phyloP scores from a whole-genome alignment of 2,329 filamentous ascomycete species.

The Cladosporium phlei region DNA sequence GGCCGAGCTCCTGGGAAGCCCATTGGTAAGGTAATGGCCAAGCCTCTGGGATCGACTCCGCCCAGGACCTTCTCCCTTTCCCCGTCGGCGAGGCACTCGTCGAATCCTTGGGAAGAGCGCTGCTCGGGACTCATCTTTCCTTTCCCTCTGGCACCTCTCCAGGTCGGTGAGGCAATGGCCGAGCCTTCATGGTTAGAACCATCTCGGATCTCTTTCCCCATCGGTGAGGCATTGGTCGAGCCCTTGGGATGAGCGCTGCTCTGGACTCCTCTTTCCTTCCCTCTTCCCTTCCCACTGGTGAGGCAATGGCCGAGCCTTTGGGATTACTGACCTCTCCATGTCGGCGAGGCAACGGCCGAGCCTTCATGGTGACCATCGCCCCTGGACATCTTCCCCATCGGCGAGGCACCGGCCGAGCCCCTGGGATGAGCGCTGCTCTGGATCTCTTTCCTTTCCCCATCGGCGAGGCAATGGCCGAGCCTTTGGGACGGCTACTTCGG shows the following conservation, averaged over 20 bases:
- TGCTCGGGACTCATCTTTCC: neutral
- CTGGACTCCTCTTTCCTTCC: neutral
- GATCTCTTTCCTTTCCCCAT: neutral
- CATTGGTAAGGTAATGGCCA: neutral
- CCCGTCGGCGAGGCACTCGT: neutral
- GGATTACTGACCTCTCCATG: neutral
- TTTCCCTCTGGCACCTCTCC: neutral
- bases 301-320: neutral
- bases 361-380: neutral
- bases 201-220: neutral
- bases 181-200: neutral
- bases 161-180: neutral
- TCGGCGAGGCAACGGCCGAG: conserved; percentile 3
- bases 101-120: neutral
- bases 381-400: neutral
- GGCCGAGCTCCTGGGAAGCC: neutral
- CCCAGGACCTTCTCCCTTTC: no score
- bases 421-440: neutral
- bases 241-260: neutral
- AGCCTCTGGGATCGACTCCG: neutral
- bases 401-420: neutral
- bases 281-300: neutral
- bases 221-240: neutral
- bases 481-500: neutral
- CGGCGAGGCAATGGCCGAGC: neutral